Evolutionary conservation across 139 green algal genomes (phyloP).

Genomic region (Coelastrella sp.): DNA sequence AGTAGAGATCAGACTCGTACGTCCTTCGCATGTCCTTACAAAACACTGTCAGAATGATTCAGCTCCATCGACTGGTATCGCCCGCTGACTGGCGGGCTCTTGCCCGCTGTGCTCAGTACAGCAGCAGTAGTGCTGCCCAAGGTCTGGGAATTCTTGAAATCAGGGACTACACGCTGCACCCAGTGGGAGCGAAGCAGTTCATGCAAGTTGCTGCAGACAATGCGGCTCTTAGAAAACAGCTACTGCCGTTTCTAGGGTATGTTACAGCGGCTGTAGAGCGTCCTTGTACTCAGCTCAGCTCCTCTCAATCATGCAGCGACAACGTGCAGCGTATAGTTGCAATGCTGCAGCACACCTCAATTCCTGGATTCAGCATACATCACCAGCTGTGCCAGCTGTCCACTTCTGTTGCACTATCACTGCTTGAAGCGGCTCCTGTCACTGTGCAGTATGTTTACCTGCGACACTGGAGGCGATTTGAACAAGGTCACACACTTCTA

Average conservation of each 20-base stretch:
- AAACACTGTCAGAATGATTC: background rate
- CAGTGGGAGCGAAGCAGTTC: conserved; percentile 48
- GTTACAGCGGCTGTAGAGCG: too few species aligned
- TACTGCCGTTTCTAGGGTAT: conserved; percentile 48
- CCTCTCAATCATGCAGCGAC: conserved; percentile 59
- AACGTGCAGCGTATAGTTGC: too few species aligned
- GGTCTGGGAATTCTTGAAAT: conserved; percentile 52
- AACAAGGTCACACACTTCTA: conserved; percentile 70
- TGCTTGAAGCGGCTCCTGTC: background rate
- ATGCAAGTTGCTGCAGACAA: conserved; percentile 54
- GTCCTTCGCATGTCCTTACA: background rate
- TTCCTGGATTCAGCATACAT: too few species aligned
- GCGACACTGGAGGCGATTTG: conserved; percentile 60
- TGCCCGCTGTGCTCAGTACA: background rate
- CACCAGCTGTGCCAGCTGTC: too few species aligned
- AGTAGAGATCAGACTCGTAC: too few species aligned
- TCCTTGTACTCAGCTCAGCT: conserved; percentile 33
- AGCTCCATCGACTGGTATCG: background rate
- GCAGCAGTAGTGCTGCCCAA: background rate
- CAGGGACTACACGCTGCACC: conserved; percentile 60
- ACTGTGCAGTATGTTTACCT: conserved; percentile 62
- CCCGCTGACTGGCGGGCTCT: background rate
- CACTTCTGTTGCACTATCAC: too few species aligned
- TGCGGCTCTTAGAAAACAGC: conserved; percentile 46
- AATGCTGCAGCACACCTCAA: too few species aligned